A percentile compares a stretch with the other conserved stretches of the same genome.
These are phyloP conservation scores for Candida michaelii DNA, from an alignment of 805 yeast genomes.

Conservation along the genomic window DNA sequence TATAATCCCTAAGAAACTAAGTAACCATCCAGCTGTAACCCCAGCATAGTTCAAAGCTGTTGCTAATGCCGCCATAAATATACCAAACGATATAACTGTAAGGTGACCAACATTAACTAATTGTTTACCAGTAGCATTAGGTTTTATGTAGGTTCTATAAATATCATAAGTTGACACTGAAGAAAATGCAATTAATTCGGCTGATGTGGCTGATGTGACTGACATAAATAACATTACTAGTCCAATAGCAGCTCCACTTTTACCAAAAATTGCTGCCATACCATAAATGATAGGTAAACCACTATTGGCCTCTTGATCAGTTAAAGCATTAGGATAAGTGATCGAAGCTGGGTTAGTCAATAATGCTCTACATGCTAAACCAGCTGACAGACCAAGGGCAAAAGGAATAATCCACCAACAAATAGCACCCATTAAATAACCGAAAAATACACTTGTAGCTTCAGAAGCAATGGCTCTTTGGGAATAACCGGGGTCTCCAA, in stretches of 20 bases:
- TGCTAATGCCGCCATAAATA: constrained; percentile 21
- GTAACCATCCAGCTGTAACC: constrained; percentile 36
- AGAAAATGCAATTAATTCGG: constrained; percentile 42
- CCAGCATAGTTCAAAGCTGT: constrained; percentile 15
- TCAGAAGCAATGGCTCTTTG: constrained; percentile 27
- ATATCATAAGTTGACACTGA: constrained; percentile 30
- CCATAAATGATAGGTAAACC: constrained; percentile 24
- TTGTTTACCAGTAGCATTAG: constrained; percentile 23
- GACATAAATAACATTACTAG: constrained; percentile 38
- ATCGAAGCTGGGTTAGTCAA: constrained; percentile 16
- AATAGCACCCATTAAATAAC: constrained; percentile 24
- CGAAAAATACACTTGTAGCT: constrained; percentile 20
- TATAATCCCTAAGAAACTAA: constrained; percentile 30
- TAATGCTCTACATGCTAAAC: constrained; percentile 39
- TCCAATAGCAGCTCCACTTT: constrained; percentile 26
- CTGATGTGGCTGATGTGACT: constrained; percentile 42
- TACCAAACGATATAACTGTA: constrained; percentile 23
- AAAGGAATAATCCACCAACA: constrained; percentile 29
- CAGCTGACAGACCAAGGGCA: constrained; percentile 28
- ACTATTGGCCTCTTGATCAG: constrained; percentile 18
- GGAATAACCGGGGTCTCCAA: constrained; percentile 28
- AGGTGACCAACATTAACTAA: constrained; percentile 23
- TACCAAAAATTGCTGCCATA: constrained; percentile 24
- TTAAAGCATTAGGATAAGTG: constrained; percentile 19
- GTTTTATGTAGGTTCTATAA: constrained; percentile 25